Evolutionary conservation across 2,329 filamentous ascomycete genomes (phyloP).

Genomic region (Aspergillus sp.): DNA sequence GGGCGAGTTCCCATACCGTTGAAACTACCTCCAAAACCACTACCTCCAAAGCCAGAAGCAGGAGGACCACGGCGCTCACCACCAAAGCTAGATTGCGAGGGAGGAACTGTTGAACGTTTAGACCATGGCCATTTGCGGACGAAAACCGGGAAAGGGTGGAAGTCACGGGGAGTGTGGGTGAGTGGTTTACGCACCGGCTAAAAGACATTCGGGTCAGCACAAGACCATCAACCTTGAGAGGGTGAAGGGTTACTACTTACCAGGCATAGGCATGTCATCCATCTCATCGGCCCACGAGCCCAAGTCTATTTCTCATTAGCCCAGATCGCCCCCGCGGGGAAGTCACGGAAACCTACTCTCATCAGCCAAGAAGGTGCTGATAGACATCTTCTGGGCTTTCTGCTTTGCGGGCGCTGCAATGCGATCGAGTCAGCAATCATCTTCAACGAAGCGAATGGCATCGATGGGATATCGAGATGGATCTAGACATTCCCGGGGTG

Average conservation of each 20-base stretch:
- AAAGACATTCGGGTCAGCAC: constrained; percentile 5
- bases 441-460: constrained; percentile 4
- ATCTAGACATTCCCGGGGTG: constrained; percentile 6
- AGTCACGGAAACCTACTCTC: constrained; percentile 64
- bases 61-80: constrained; percentile 16
- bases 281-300: constrained; percentile 99
- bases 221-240: background rate
- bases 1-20: constrained; percentile 29
- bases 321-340: constrained; percentile 20
- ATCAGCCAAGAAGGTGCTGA: constrained; percentile 92
- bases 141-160: background rate
- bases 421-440: constrained; percentile 45
- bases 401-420: constrained; percentile 83
- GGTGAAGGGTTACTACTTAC: constrained; percentile 52
- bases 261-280: constrained; percentile 74
- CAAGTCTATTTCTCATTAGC: constrained; percentile 53
- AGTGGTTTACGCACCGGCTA: constrained; percentile 32
- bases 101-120: constrained; percentile 34
- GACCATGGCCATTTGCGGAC: constrained; percentile 9
- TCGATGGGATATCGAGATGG: constrained; percentile 10
- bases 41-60: constrained; percentile 39
- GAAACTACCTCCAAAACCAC: constrained; percentile 43
- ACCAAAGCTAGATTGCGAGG: constrained; percentile 47
- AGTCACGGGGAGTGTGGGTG: constrained; percentile 7
- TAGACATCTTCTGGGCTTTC: constrained; percentile 94